These are phyloP conservation scores for Sutorius eximius DNA, from an alignment of 1,284 basidiomycete species.

Conservation along the genomic window DNA sequence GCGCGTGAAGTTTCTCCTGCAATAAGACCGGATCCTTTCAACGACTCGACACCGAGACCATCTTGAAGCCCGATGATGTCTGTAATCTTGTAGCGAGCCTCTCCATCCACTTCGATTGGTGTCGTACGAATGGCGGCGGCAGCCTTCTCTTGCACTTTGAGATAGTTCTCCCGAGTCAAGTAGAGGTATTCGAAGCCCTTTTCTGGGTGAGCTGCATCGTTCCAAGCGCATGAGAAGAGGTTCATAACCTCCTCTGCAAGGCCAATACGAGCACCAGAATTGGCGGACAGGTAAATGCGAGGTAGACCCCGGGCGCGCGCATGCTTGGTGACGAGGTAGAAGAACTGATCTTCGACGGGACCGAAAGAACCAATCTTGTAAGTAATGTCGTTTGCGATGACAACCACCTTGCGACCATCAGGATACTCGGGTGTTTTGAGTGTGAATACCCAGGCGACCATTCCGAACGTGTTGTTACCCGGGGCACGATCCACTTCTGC, in stretches of 20 bases:
- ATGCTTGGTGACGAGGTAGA: conserved; percentile 92
- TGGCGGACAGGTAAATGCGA: conserved; percentile 96
- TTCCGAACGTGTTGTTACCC: conserved; percentile 94
- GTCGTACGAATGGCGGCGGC: conserved; percentile 77
- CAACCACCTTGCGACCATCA: conserved; percentile 82
- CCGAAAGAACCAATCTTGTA: conserved; percentile 99
- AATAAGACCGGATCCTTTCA: conserved; percentile 96
- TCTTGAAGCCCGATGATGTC: conserved; percentile 96
- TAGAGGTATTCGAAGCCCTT: conserved; percentile 98
- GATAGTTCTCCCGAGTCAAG: conserved; percentile 82
- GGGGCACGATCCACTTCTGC: conserved; percentile 89
- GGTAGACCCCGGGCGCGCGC: conserved; percentile 88
- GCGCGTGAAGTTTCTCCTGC: conserved; percentile 98
- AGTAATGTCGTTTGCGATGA: conserved; percentile 98
- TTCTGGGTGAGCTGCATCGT: conserved; percentile 77
- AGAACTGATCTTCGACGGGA: conserved; percentile 94
- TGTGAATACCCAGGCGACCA: conserved; percentile 98
- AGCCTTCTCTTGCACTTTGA: conserved; percentile 83
- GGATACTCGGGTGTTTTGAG: conserved; percentile 94
- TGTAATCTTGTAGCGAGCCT: conserved; percentile 90
- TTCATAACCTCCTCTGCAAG: conserved; percentile 91
- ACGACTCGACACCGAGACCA: conserved; percentile 96
- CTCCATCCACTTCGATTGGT: conserved; percentile 85
- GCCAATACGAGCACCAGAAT: conserved; percentile 97
- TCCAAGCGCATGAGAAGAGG: conserved; percentile 93